Conservation (phyloP, 106 monocot genomes). For the Dioscorea alata region DNA sequence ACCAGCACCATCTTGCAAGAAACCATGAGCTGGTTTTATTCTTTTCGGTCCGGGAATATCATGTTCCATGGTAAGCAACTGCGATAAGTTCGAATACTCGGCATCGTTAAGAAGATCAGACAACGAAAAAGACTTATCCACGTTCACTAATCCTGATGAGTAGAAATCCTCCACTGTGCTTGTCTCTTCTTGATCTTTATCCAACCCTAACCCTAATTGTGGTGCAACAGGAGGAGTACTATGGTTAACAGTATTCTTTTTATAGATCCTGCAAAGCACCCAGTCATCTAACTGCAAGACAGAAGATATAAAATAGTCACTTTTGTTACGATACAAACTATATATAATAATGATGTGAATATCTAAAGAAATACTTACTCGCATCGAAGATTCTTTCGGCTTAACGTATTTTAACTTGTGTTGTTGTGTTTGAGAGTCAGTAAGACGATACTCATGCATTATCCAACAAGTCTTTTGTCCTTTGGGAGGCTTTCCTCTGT, state of each 20-base stretch:
- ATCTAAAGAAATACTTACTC: not conserved
- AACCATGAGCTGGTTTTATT: not conserved
- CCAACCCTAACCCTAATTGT: not conserved
- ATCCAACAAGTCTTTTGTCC: slow-evolving; percentile 8
- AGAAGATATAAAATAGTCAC: not conserved
- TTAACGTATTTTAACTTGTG: not conserved
- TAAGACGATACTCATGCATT: slow-evolving; percentile 12
- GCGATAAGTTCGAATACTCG: not conserved
- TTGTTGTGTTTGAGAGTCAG: not conserved
- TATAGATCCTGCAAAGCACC: slow-evolving; percentile 15
- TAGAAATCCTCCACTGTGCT: not conserved
- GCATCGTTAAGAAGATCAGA: not conserved
- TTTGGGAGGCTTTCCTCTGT: slow-evolving; percentile 6
- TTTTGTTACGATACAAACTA: no score
- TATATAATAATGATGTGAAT: not conserved
- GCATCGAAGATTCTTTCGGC: not conserved
- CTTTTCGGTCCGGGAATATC: not conserved
- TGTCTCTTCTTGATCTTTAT: not conserved
- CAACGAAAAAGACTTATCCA: not conserved
- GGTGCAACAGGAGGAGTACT: not conserved
- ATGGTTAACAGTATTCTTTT: slow-evolving; percentile 1
- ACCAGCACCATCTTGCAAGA: not conserved
- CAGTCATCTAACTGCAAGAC: slow-evolving; percentile 13
- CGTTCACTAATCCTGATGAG: not conserved
- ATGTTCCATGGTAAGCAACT: not conserved